Evolutionary conservation across 345 rosid species (phyloP).

Genomic region (Turnera subulata): DNA sequence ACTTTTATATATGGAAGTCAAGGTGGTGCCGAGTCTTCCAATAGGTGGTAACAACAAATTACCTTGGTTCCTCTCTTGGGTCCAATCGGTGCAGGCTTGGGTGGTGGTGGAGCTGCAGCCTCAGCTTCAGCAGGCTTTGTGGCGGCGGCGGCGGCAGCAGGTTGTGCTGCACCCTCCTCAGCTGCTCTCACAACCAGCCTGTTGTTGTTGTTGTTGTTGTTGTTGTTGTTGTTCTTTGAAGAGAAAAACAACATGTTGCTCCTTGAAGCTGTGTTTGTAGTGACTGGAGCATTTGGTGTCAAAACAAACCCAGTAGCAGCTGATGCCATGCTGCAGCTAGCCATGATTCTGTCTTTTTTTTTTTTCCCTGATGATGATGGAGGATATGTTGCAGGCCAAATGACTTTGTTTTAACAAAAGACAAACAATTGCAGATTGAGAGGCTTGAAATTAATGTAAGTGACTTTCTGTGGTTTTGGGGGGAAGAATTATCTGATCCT

Average conservation of each 20-base stretch:
- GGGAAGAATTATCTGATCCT: slow-evolving; percentile 35
- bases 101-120: too few species aligned
- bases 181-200: slow-evolving; percentile 61
- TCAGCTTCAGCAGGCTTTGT: slow-evolving; percentile 27
- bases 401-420: not conserved
- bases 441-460: slow-evolving; percentile 34
- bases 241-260: slow-evolving; percentile 40
- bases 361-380: not conserved
- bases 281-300: slow-evolving; percentile 35
- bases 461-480: slow-evolving; percentile 8
- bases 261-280: slow-evolving; percentile 34
- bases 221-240: slow-evolving; percentile 26
- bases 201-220: slow-evolving; percentile 30
- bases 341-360: slow-evolving; percentile 31
- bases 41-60: too few species aligned
- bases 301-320: slow-evolving; percentile 62
- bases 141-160: slow-evolving; percentile 36
- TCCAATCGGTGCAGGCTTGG: slow-evolving; percentile 74
- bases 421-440: slow-evolving; percentile 15
- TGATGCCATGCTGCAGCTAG: slow-evolving; percentile 61
- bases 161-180: slow-evolving; percentile 47
- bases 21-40: too few species aligned
- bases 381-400: not conserved
- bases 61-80: slow-evolving; percentile 97
- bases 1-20: too few species aligned